These are phyloP conservation scores for Epichloe typhina DNA, from an alignment of 2,329 filamentous ascomycete genomes.

Conservation along the genomic window DNA sequence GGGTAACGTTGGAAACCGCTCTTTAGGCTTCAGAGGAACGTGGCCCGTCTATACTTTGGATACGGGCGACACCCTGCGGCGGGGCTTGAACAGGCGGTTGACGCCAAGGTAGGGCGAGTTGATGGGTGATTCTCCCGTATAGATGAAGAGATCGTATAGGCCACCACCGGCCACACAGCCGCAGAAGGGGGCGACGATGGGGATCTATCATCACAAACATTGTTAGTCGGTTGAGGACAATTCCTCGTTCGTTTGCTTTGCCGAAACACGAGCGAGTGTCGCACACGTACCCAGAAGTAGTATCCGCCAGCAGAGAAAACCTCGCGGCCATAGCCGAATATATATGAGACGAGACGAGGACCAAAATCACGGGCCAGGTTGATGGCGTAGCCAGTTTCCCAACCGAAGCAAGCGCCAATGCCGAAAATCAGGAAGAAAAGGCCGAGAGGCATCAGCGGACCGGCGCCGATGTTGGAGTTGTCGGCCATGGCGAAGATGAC, in stretches of 20 bases:
- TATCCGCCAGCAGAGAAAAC: constrained; percentile 56
- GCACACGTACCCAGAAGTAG: constrained; percentile 53
- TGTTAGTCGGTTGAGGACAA: constrained; percentile 4
- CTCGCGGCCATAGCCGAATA: constrained; percentile 52
- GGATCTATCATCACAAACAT: constrained; percentile 42
- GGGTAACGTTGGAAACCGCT: background rate
- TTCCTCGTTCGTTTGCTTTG: background rate
- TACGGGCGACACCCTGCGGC: constrained; percentile 21
- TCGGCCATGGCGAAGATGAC: constrained; percentile 58
- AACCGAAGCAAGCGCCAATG: constrained; percentile 60
- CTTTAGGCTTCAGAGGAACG: too few species aligned
- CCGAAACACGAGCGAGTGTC: too few species aligned
- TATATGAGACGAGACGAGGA: constrained; percentile 51
- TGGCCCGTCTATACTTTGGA: constrained; percentile 11
- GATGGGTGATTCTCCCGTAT: constrained; percentile 55
- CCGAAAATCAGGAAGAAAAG: constrained; percentile 64
- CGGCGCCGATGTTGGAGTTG: constrained; percentile 40
- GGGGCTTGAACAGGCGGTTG: constrained; percentile 30
- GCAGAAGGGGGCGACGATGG: constrained; percentile 57
- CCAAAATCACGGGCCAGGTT: constrained; percentile 63
- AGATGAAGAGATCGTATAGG: constrained; percentile 55
- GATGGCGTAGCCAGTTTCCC: constrained; percentile 66
- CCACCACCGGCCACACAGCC: constrained; percentile 52
- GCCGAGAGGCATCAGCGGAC: constrained; percentile 41
- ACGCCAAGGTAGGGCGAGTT: constrained; percentile 55